These are phyloP conservation scores for Alternaria ventricosa DNA, from an alignment of 2,329 filamentous ascomycete species.

Conservation along the genomic window DNA sequence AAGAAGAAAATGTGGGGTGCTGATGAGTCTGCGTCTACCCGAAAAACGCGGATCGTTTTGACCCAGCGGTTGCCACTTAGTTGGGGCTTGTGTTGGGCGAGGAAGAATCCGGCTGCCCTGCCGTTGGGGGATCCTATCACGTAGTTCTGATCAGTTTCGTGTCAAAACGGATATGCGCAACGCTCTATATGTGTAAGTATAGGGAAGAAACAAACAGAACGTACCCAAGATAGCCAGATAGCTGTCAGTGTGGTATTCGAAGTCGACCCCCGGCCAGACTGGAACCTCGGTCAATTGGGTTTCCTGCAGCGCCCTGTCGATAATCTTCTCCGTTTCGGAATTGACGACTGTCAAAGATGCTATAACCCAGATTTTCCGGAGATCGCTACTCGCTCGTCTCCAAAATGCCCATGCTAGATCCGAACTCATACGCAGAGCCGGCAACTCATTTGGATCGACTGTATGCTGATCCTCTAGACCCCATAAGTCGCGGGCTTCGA, in stretches of 20 bases:
- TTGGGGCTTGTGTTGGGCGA: constrained; percentile 4
- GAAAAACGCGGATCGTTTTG: neutral
- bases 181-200: neutral
- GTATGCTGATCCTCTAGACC: neutral
- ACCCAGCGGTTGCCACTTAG: neutral
- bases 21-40: neutral
- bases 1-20: neutral
- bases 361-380: neutral
- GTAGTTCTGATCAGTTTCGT: neutral
- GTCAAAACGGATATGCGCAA: neutral
- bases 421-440: constrained; percentile 1
- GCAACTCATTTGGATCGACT: neutral
- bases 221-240: constrained; percentile 6
- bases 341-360: neutral
- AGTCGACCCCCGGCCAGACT: neutral
- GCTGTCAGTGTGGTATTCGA: neutral
- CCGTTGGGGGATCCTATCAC: constrained; percentile 2
- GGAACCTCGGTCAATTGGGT: neutral
- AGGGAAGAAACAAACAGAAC: neutral
- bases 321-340: neutral
- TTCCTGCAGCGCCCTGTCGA: neutral
- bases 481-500: neutral
- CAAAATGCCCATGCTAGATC: constrained; percentile 7
- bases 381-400: neutral
- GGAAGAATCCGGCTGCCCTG: neutral